Conservation (phyloP, 805 yeast genomes). For the Torulaspora microellipsoides region DNA sequence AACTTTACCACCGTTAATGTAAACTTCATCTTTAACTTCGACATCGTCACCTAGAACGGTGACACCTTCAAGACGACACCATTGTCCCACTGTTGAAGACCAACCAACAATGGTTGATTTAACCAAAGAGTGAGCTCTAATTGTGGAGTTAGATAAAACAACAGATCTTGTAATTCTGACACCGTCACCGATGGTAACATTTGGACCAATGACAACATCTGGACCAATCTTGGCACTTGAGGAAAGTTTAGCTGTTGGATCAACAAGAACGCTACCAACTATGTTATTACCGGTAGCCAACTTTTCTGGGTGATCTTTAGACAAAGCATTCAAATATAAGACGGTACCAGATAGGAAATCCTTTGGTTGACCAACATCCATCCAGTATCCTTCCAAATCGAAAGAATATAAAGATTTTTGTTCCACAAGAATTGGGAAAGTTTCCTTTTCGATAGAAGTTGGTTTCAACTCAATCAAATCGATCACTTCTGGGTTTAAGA, state of each 20-base stretch:
- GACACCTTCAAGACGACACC: conserved; percentile 98
- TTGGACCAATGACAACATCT: conserved; percentile 95
- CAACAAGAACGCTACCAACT: conserved; percentile 87
- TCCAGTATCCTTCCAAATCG: conserved; percentile 99
- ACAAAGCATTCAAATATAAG: conserved; percentile 79
- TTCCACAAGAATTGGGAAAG: conserved; percentile 95
- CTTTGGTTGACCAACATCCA: conserved; percentile 99
- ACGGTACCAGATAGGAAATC: conserved; percentile 96
- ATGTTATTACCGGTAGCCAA: conserved; percentile 69
- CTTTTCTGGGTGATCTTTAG: conserved; percentile 70
- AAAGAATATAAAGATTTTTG: conserved; percentile 85
- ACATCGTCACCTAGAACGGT: conserved; percentile 99
- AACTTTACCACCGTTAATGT: conserved; percentile 98
- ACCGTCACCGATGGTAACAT: conserved; percentile 94
- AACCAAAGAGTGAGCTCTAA: conserved; percentile 97
- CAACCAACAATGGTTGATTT: conserved; percentile 98
- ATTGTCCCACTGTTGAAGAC: conserved; percentile 96
- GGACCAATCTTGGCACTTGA: conserved; percentile 96
- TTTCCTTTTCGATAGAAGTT: conserved; percentile 98
- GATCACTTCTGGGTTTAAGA: conserved; percentile 94
- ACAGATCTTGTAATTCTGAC: conserved; percentile 97
- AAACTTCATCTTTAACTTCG: conserved; percentile 95
- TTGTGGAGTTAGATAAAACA: conserved; percentile 80
- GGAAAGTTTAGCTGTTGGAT: conserved; percentile 91
- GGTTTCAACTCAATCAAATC: conserved; percentile 97